phyloP scores from a whole-genome alignment of 176 grass and related monocot species.

The Tuctoria greenei region DNA sequence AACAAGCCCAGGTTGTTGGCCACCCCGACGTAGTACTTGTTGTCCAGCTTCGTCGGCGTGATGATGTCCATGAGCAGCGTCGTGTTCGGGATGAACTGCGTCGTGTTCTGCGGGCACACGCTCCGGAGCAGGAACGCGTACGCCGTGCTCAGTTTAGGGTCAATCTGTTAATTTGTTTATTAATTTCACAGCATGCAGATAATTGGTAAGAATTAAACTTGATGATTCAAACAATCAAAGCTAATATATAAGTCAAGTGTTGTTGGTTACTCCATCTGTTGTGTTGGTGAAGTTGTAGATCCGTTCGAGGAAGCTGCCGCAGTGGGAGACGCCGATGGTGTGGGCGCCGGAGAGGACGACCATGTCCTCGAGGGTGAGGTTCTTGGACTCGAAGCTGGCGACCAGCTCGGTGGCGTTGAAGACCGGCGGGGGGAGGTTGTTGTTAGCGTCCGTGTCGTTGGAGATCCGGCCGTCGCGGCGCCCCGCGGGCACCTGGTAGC shows the following conservation, averaged over 20 bases:
- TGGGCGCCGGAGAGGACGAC: slow-evolving; percentile 66
- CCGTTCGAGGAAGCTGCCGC: slow-evolving; percentile 27
- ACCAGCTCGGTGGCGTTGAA: slow-evolving; percentile 34
- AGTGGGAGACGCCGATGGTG: slow-evolving; percentile 57
- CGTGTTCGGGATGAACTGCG: slow-evolving; percentile 33
- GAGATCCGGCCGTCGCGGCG: slow-evolving; percentile 53
- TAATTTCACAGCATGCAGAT: too few relatives aligned
- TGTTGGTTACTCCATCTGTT: slow-evolving; percentile 4
- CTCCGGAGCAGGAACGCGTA: slow-evolving; percentile 55
- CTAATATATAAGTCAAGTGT: too few relatives aligned
- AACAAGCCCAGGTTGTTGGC: slow-evolving; percentile 47
- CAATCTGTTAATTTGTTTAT: slow-evolving; percentile 20
- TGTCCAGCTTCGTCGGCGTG: slow-evolving; percentile 47
- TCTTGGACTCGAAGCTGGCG: slow-evolving; percentile 41
- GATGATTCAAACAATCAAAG: too few relatives aligned
- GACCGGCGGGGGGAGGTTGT: slow-evolving; percentile 33
- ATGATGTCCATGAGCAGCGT: slow-evolving; percentile 50
- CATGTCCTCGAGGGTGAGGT: slow-evolving; percentile 53
- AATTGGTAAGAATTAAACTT: too few relatives aligned
- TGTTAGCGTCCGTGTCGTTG: not conserved
- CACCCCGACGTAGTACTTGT: slow-evolving; percentile 67
- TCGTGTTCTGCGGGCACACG: slow-evolving; percentile 45
- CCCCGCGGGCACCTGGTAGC: slow-evolving; percentile 43
- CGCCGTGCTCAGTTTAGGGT: slow-evolving; percentile 49
- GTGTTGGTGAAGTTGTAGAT: slow-evolving; percentile 50